phyloP scores from a whole-genome alignment of 2,329 filamentous ascomycete genomes.

The Arthrinium puccinioides region DNA sequence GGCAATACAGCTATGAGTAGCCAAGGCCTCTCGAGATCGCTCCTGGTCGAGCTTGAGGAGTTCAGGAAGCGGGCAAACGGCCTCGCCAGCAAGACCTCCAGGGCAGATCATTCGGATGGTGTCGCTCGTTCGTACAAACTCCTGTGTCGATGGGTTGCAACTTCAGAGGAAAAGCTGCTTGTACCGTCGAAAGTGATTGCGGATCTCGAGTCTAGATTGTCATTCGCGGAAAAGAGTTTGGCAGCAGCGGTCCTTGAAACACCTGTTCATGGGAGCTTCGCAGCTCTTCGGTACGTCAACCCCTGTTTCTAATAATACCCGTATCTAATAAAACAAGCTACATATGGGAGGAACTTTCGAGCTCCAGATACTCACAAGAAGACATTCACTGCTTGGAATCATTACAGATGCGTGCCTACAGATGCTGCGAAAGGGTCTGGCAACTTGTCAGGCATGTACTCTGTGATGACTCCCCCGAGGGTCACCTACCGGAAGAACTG shows the following conservation, averaged over 20 bases:
- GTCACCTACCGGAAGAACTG: conserved; percentile 71
- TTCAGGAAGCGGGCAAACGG: conserved; percentile 47
- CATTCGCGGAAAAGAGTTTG: conserved; percentile 56
- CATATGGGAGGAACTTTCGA: conserved; percentile 44
- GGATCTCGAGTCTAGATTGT: conserved; percentile 58
- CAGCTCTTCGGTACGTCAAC: conserved; percentile 46
- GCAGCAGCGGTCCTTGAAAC: conserved; percentile 57
- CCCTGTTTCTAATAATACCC: background rate
- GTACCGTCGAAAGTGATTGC: conserved; percentile 52
- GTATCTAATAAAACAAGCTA: conserved; percentile 27
- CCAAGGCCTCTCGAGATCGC: conserved; percentile 7
- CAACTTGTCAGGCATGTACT: conserved; percentile 65
- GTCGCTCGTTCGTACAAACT: conserved; percentile 72
- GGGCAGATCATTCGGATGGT: conserved; percentile 89
- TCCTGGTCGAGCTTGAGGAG: conserved; percentile 29
- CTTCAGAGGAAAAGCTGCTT: conserved; percentile 31
- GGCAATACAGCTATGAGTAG: conserved; percentile 7
- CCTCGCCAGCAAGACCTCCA: conserved; percentile 61
- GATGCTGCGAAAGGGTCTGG: conserved; percentile 67
- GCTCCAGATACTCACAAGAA: conserved; percentile 27
- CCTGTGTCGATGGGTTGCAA: conserved; percentile 50
- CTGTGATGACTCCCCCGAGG: conserved; percentile 92
- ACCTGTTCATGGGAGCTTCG: conserved; percentile 64
- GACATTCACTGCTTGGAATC: conserved; percentile 27
- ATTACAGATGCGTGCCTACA: conserved; percentile 50